These are phyloP conservation scores for Calonectria pauciramosa DNA, from an alignment of 2,329 filamentous ascomycete genomes.

Conservation along the genomic window DNA sequence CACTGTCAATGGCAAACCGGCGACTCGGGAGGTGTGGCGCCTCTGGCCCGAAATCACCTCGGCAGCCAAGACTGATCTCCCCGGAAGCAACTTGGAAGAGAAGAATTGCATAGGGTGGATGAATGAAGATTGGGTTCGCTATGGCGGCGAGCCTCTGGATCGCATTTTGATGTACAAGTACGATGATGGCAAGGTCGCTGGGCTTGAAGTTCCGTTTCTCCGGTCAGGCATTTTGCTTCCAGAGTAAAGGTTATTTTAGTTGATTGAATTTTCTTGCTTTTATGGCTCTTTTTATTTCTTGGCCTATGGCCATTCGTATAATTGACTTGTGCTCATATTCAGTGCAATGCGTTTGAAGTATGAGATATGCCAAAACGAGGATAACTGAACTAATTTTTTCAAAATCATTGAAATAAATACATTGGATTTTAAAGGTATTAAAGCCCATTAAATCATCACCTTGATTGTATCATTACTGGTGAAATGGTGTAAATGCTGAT, in stretches of 20 bases:
- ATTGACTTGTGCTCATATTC: neutral
- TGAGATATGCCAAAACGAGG: neutral
- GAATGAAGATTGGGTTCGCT: conserved; percentile 52
- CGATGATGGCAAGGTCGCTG: conserved; percentile 39
- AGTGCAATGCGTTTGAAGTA: neutral
- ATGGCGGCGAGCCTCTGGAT: conserved; percentile 51
- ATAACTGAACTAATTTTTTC: neutral
- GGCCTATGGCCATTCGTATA: neutral
- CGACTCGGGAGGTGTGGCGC: conserved; percentile 43
- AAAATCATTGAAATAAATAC: neutral
- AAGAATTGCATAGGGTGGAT: conserved; percentile 50
- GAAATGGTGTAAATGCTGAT: neutral
- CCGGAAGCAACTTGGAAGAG: conserved; percentile 35
- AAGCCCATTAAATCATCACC: neutral
- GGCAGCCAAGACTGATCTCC: conserved; percentile 44
- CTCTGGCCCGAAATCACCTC: conserved; percentile 44
- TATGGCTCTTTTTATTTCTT: neutral
- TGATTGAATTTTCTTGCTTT: neutral
- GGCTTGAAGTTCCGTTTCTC: conserved; percentile 50
- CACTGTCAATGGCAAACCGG: conserved; percentile 28
- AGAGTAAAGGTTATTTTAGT: neutral
- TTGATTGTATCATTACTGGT: neutral
- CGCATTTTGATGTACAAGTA: conserved; percentile 49
- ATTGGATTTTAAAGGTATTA: neutral
- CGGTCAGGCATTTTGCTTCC: neutral